A percentile compares a stretch with the other conserved stretches of the same genome.
Evolutionary conservation across 2,329 filamentous ascomycete genomes (phyloP).

Genomic region (Sarocladiaceae sp.): DNA sequence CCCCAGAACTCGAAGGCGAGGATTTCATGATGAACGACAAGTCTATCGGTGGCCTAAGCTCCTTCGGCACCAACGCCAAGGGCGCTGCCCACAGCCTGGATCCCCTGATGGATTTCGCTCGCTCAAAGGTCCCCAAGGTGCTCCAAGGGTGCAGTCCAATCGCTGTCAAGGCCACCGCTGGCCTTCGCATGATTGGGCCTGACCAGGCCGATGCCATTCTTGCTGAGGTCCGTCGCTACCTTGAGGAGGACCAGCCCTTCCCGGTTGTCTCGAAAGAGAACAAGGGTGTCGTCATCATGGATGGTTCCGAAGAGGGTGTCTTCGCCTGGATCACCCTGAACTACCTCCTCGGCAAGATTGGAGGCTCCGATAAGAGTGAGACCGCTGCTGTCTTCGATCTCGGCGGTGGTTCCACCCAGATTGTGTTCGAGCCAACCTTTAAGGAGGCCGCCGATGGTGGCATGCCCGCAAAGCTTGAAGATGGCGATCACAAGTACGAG

Average conservation of each 20-base stretch:
- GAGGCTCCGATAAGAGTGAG: slow-evolving; percentile 78
- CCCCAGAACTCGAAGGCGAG: slow-evolving; percentile 90
- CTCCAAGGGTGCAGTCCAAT: slow-evolving; percentile 89
- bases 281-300: slow-evolving; percentile 92
- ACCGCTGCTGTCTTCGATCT: slow-evolving; percentile 96
- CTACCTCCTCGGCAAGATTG: slow-evolving; percentile 97
- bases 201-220: slow-evolving; percentile 81
- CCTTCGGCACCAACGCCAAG: slow-evolving; percentile 79
- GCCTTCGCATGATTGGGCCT: slow-evolving; percentile 76
- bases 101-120: slow-evolving; percentile 75
- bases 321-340: slow-evolving; percentile 99
- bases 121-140: slow-evolving; percentile 77
- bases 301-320: slow-evolving; percentile 92
- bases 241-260: slow-evolving; percentile 91
- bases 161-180: slow-evolving; percentile 96
- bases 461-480: slow-evolving; percentile 76
- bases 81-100: slow-evolving; percentile 88
- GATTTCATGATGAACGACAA: slow-evolving; percentile 91
- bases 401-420: slow-evolving; percentile 94
- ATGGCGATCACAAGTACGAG: slow-evolving; percentile 93
- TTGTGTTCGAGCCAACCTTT: slow-evolving; percentile 96
- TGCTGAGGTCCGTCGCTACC: slow-evolving; percentile 70
- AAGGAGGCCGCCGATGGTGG: slow-evolving; percentile 65
- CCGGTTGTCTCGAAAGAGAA: slow-evolving; percentile 82
- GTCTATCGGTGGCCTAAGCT: slow-evolving; percentile 71